Base-by-base conservation (phyloP, 148 eudicot genomes). In the Polygonum maritimum region DNA sequence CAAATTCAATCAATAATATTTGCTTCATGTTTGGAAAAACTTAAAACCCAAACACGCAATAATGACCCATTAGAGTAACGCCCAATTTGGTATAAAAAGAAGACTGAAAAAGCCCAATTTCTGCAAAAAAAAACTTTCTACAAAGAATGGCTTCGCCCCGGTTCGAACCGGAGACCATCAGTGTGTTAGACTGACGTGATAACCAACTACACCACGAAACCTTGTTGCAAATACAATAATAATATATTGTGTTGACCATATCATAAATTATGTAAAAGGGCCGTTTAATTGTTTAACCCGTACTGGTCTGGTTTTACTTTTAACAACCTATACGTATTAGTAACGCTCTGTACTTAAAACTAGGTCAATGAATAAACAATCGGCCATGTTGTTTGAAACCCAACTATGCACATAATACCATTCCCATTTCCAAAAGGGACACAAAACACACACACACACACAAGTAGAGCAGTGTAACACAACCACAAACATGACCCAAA, bases 111-210 rank as follows among this genome's bases (percentile, higher is more conserved):
- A 7, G 44, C 5, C 44, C 44, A 40, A 40, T 40, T 40, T 40
- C 44, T 40, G 7, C 31, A 40, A 3, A 7, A 40, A 0, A 0
- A 0, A 6, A 39, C 6, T 39, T 39, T 1, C 6, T 3, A 40
- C 14, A 12, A 0, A 14, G 0, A n/a, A 1, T 89, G 93, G 94
- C 90, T 78, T 88, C 95, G 92, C 89, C 94, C 91, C 91, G 91
- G 75, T 45, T 92, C 80, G 92, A 88, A 88, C 97, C 91, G 97
- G 97, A 88, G 97, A 90, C 97, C 94, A 87, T 90, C 95, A 86
- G 90, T 92, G 95, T 90, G 95, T 90, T 90, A 87, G 95, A 92
- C 95, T 87, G 94, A 90, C 89, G 89, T 88, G 92, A 92, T 92
- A 92, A 92, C 93, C 95, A 92, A 87, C 97, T 90, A 86, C 97